Percentiles rank a stretch among this genome's conserved stretches.
Conservation (phyloP, 148 eudicot genomes). For the Dysphania ambrosioides region DNA sequence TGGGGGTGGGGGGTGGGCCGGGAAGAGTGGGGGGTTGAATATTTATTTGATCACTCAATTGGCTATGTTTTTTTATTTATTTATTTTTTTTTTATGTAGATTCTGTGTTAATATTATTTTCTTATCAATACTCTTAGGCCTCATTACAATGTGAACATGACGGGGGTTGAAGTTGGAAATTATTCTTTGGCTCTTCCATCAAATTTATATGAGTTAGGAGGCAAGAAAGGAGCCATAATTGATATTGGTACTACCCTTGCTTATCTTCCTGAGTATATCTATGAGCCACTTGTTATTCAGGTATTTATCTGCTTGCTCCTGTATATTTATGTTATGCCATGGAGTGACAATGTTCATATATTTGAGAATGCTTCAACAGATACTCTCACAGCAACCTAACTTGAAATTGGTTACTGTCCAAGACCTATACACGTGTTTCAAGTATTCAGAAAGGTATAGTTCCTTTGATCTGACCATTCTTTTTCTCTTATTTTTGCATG, state of each 20-base stretch:
- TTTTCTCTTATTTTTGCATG: neutral
- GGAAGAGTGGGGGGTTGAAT: no score
- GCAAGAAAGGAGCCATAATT: conserved; percentile 69
- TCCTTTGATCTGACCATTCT: conserved; percentile 3
- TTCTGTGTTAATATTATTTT: neutral
- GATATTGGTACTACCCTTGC: conserved; percentile 94
- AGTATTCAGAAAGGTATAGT: conserved; percentile 63
- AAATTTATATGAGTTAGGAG: conserved; percentile 49
- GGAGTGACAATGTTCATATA: conserved; percentile 19
- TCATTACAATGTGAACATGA: conserved; percentile 91
- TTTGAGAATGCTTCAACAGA: conserved; percentile 38
- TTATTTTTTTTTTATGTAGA: neutral
- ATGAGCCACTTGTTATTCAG: conserved; percentile 63
- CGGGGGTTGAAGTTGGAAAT: conserved; percentile 76
- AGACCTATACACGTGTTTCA: conserved; percentile 82
- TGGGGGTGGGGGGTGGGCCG: neutral
- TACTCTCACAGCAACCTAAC: conserved; percentile 69
- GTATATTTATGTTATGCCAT: neutral
- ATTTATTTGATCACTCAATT: no score
- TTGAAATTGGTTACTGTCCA: conserved; percentile 63
- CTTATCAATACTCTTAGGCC: conserved; percentile 44
- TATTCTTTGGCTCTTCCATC: conserved; percentile 49
- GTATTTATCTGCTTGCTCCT: conserved; percentile 33
- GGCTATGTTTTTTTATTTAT: no score
- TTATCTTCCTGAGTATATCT: conserved; percentile 72